Conservation (phyloP, 805 yeast species). For the Yamadazyma tumulicola region DNA sequence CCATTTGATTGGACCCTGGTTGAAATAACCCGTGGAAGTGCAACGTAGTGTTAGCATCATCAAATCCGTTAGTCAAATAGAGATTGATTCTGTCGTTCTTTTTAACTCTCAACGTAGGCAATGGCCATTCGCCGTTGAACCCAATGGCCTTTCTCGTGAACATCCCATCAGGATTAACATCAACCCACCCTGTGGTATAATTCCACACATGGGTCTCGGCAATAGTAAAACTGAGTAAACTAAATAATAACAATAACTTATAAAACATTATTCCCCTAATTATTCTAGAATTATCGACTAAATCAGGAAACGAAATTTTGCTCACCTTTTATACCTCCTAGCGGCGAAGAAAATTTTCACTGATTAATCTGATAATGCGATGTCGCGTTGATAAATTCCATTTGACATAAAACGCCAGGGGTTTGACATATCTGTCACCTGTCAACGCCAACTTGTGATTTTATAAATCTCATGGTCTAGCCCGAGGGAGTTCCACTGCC, state of each 20-base stretch:
- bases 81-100: constrained; percentile 77
- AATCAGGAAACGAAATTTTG: background rate
- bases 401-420: too few species aligned
- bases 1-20: constrained; percentile 72
- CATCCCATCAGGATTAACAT: constrained; percentile 67
- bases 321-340: background rate
- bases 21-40: constrained; percentile 96
- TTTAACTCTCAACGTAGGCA: constrained; percentile 76
- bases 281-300: constrained; percentile 1
- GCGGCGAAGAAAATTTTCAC: constrained; percentile 1
- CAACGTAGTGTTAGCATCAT: constrained; percentile 63
- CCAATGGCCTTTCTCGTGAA: constrained; percentile 57
- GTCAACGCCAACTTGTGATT: too few species aligned
- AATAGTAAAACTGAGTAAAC: constrained; percentile 7
- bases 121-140: constrained; percentile 74
- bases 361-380: constrained; percentile 3
- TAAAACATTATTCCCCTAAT: background rate
- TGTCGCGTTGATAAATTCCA: too few species aligned
- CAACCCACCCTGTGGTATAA: constrained; percentile 65
- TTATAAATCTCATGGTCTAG: too few species aligned
- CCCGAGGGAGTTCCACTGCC: too few species aligned
- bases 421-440: too few species aligned
- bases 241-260: constrained; percentile 3
- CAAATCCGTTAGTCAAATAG: constrained; percentile 72
- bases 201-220: constrained; percentile 55